phyloP scores from a whole-genome alignment of 176 grass and related monocot genomes.

The Canna indica region DNA sequence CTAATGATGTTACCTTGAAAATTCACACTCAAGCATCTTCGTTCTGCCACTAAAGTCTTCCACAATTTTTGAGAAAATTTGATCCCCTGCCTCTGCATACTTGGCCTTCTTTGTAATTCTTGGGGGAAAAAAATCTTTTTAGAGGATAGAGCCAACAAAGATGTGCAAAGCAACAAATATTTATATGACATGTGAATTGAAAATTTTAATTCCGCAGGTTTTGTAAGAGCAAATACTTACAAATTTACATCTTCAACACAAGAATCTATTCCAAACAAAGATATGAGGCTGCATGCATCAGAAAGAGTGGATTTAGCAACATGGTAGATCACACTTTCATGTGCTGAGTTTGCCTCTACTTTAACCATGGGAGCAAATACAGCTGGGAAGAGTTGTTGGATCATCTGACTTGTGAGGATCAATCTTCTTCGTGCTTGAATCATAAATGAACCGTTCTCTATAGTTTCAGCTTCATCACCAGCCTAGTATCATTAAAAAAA shows the following conservation, averaged over 20 bases:
- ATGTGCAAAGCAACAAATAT: neutral
- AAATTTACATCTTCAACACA: constrained; percentile 41
- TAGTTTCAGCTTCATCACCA: constrained; percentile 58
- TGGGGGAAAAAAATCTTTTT: constrained; percentile 21
- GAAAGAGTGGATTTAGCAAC: constrained; percentile 59
- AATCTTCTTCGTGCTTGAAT: constrained; percentile 55
- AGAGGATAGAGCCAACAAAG: neutral
- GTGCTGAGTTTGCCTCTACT: constrained; percentile 52
- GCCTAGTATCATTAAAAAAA: constrained; percentile 31
- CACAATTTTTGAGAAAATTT: constrained; percentile 43
- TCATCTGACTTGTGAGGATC: constrained; percentile 62
- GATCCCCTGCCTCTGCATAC: constrained; percentile 44
- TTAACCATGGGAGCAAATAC: constrained; percentile 56
- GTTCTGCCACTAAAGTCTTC: constrained; percentile 79
- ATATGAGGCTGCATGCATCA: constrained; percentile 63
- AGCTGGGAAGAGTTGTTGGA: constrained; percentile 74
- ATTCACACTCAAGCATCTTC: constrained; percentile 59
- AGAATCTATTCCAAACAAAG: constrained; percentile 36
- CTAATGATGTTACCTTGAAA: constrained; percentile 47
- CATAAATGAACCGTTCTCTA: constrained; percentile 39
- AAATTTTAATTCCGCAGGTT: constrained; percentile 1
- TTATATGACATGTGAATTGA: neutral
- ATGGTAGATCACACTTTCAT: constrained; percentile 55
- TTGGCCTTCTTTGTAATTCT: constrained; percentile 46
- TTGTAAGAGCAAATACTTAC: constrained; percentile 33